Percentiles rank a stretch among this genome's conserved stretches.
Conservation (phyloP, 306 rosid genomes). For the Vigna nakashimae region DNA sequence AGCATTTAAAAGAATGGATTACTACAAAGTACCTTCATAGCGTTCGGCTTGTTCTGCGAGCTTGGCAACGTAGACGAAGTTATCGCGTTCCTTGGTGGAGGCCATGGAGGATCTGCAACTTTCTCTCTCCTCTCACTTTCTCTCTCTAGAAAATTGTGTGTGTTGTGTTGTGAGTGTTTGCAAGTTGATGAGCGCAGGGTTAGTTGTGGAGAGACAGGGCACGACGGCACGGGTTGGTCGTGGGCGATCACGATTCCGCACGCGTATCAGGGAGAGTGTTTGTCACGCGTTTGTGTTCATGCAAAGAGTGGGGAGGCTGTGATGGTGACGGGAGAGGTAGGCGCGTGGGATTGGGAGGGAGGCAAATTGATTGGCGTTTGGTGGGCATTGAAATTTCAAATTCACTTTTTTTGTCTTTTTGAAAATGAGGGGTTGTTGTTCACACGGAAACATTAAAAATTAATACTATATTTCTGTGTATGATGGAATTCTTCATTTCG, state of each 20-base stretch:
- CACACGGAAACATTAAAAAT: constrained; percentile 11
- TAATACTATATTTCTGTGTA: not conserved
- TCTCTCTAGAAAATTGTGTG: constrained; percentile 17
- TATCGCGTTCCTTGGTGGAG: constrained; percentile 57
- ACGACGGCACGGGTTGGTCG: constrained; percentile 38
- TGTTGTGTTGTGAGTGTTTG: not conserved
- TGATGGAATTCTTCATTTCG: not conserved
- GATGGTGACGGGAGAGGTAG: not conserved
- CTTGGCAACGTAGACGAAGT: constrained; percentile 66
- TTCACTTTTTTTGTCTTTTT: constrained; percentile 12
- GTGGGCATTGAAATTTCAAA: constrained; percentile 32
- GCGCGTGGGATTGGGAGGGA: constrained; percentile 14
- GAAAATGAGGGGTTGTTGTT: not conserved
- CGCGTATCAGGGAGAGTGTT: constrained; percentile 35
- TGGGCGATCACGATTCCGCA: not conserved
- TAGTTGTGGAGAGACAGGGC: constrained; percentile 37
- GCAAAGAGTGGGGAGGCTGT: not conserved
- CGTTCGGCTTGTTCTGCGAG: constrained; percentile 82
- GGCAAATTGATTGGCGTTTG: constrained; percentile 30
- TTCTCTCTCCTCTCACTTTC: constrained; percentile 37
- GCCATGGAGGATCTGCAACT: constrained; percentile 52
- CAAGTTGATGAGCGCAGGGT: constrained; percentile 1
- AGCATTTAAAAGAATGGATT: not conserved
- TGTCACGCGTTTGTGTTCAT: not conserved
- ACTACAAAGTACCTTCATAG: constrained; percentile 50